Conservation (phyloP, 169 alveolate species). For the Cryptosporidium bovis region DNA sequence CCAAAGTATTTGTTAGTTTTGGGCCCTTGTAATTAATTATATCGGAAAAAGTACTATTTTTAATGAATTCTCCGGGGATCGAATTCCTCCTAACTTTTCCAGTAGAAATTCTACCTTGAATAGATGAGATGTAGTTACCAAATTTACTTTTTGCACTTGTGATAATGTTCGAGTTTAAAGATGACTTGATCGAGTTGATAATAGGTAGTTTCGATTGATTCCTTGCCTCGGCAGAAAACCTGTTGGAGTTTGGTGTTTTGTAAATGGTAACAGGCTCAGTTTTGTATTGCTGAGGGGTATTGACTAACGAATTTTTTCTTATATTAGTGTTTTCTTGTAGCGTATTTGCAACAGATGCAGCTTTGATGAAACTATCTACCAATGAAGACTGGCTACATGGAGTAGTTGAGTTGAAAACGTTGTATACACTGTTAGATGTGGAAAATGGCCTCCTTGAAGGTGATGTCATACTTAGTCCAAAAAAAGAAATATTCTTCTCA, state of each 20-base stretch:
- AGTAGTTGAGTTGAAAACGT: not conserved
- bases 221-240: not conserved
- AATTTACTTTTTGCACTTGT: slow-evolving; percentile 38
- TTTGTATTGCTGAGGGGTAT: slow-evolving; percentile 2
- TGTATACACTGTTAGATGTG: not conserved
- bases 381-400: slow-evolving; percentile 21
- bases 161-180: slow-evolving; percentile 28
- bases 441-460: slow-evolving; percentile 10
- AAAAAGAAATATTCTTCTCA: slow-evolving; percentile 17
- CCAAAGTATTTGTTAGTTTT: not conserved
- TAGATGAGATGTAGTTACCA: slow-evolving; percentile 24
- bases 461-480: slow-evolving; percentile 40
- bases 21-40: not conserved
- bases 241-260: too few relatives aligned
- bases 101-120: slow-evolving; percentile 19
- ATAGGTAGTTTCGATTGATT: slow-evolving; percentile 4
- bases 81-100: slow-evolving; percentile 14
- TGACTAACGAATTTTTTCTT: not conserved
- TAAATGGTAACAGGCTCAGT: too few relatives aligned
- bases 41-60: not conserved
- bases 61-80: slow-evolving; percentile 13
- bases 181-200: slow-evolving; percentile 7
- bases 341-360: slow-evolving; percentile 30
- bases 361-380: slow-evolving; percentile 45
- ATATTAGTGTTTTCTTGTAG: not conserved